Evolutionary conservation across 2,329 filamentous ascomycete genomes (phyloP).

Genomic region (Cytospora leucostoma): DNA sequence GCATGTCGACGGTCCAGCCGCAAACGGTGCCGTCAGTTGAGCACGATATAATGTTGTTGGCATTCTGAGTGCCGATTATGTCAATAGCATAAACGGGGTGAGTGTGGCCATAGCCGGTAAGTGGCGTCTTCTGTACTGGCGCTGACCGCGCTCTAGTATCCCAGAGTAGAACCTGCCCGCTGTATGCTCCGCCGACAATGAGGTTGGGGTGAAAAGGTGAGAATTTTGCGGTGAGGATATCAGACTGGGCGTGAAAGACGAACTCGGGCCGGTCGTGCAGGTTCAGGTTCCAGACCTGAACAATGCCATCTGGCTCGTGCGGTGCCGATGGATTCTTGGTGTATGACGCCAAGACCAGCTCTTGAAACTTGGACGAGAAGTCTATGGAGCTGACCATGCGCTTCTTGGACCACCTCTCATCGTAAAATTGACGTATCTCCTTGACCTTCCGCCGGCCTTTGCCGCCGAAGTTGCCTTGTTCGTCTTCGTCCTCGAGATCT

Average conservation of each 20-base stretch:
- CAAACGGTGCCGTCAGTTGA: constrained; percentile 97
- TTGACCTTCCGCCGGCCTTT: constrained; percentile 75
- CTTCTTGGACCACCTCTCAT: constrained; percentile 95
- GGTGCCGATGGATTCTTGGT: constrained; percentile 96
- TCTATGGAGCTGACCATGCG: constrained; percentile 94
- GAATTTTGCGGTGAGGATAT: constrained; percentile 93
- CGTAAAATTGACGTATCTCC: constrained; percentile 90
- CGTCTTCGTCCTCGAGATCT: constrained; percentile 79
- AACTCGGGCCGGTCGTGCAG: constrained; percentile 94
- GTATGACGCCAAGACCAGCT: constrained; percentile 90
- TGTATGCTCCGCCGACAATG: constrained; percentile 94
- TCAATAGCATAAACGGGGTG: constrained; percentile 95
- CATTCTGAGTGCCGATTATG: constrained; percentile 96
- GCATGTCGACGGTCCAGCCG: constrained; percentile 97
- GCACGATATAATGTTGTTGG: constrained; percentile 96
- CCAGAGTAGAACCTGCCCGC: constrained; percentile 94
- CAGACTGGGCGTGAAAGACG: constrained; percentile 92
- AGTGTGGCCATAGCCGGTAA: constrained; percentile 92
- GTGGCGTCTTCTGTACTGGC: constrained; percentile 92
- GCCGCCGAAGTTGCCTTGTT: constrained; percentile 70
- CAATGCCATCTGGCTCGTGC: constrained; percentile 87
- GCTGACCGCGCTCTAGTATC: constrained; percentile 88
- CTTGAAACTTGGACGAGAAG: constrained; percentile 93
- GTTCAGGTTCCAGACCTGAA: constrained; percentile 97
- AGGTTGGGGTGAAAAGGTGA: constrained; percentile 98